Base-by-base conservation (phyloP, 2,329 filamentous ascomycete species). In the Beauveria medogensis region DNA sequence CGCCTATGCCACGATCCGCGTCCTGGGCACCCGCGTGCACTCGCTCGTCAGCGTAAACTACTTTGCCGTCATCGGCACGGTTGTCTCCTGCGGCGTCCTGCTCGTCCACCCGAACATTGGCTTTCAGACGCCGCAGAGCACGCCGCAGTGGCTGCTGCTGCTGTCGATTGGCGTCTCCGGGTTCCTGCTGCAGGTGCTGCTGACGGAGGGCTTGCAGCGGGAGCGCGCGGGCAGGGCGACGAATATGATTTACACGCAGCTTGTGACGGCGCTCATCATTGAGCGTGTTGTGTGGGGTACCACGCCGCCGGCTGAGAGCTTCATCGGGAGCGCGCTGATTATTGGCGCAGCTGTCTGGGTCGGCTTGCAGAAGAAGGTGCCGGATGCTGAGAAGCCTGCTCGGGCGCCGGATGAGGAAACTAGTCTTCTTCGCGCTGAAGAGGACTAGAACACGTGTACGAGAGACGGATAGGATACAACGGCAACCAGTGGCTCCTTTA, bases 11-110 rank as follows among this genome's bases (percentile, higher is more conserved):
- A 86, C 84, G 0, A 91, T 94, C 62, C 80, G 89, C 9, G 83
- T 89, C 69, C 91, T 93, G 62, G 90, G 90, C 1, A 83, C 84
- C 65, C 79, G 89, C 22, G 87, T 87, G 0, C 90, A 93, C 69
- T 86, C 90, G 0, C 81, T 94, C 18, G 82, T 93, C 47, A 86
- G 82, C 34, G 89, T 93, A 8, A 92, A 89, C 64, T 93, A 92
- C 71, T 92, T 93, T 69, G 85, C 87, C 1, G 75, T 76, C 0
- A 80, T 85, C 71, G 88, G 87, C 44, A 88, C 85, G 0, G 66
- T 90, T 0, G 83, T 90, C 55, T 89, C 86, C 8, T 73, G 81
- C 1, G 67, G 86, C 1, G 81, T 83, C 44, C 82, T 92, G 69
- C 75, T 76, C 14, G 63, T 75, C 9, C 70, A 77, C 30, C 78